Conservation (phyloP, 805 yeast species). For the Starmerella asiatica region DNA sequence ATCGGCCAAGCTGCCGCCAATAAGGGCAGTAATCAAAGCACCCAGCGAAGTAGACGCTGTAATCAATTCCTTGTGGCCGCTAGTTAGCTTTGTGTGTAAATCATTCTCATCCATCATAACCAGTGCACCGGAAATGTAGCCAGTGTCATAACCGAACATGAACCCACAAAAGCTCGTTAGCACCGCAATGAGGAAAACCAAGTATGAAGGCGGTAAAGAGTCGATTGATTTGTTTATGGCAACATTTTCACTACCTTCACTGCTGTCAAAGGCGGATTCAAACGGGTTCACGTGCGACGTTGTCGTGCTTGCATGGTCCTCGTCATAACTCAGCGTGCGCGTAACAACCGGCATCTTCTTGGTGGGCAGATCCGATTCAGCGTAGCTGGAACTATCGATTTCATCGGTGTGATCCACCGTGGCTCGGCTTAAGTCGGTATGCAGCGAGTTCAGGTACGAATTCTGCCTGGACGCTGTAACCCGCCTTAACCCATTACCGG, state of each 20-base stretch:
- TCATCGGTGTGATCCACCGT: too few relatives aligned
- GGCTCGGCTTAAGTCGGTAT: background rate
- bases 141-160: slow-evolving; percentile 96
- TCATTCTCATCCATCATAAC: slow-evolving; percentile 74
- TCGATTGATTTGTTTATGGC: slow-evolving; percentile 23
- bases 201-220: slow-evolving; percentile 29
- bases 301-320: background rate
- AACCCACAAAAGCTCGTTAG: slow-evolving; percentile 81
- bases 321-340: background rate
- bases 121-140: slow-evolving; percentile 87
- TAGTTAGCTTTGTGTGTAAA: slow-evolving; percentile 37
- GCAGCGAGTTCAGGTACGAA: background rate
- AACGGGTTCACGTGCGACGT: background rate
- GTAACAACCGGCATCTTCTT: background rate
- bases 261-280: background rate
- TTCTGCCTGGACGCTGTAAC: slow-evolving; percentile 6
- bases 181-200: slow-evolving; percentile 56
- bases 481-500: slow-evolving; percentile 3
- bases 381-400: too few relatives aligned
- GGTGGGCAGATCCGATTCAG: background rate
- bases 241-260: slow-evolving; percentile 6
- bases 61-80: slow-evolving; percentile 76
- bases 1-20: slow-evolving; percentile 77
- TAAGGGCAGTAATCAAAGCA: slow-evolving; percentile 64
- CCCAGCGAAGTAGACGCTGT: slow-evolving; percentile 94